Evolutionary conservation across 78 protist species (phyloP), one percentile per base, ranked within the genome.

Genomic region (Parvularia atlantis): DNA sequence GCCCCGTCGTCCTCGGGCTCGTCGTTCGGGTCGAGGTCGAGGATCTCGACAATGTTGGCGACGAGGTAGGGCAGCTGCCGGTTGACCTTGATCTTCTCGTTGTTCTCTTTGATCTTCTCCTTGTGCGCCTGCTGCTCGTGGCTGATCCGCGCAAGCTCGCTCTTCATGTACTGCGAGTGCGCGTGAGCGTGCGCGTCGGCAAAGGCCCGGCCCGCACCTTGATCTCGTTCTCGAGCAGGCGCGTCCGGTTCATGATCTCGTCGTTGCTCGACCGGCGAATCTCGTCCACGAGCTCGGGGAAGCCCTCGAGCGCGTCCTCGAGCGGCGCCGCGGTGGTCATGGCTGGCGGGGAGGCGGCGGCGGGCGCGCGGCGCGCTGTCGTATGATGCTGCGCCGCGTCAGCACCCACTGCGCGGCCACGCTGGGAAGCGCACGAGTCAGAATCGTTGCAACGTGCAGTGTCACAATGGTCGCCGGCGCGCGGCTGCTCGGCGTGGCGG

Each of bases 51-150:
- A 33, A 96, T 82, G 76, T 89, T 92, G 17, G 90, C 90, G 3
- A 98, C 99, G 2, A 96, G 89, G 73, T 93, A 94, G 33, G 99
- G 99, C 30, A 98, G 84, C 69, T 89, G 91, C 78, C 84, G 82
- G 89, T 97, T 87, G 50, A 91, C 69, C 65, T 94, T 91, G 69
- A 97, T 86, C 65, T 93, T 90, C 31, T 89, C 93, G 13, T 39
- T 48, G 84, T 95, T 97, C 44, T 93, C 98, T 74, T 89, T 89
- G 73, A 92, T 78, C 76, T 63, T 69, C 36, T 84, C 95, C 63
- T 78, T 72, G 68, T 73, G 30, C 1, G 66, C 50, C 4, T 43
- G 58, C 20, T 56, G 39, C 63, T 94, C 96, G 50, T 82, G 86
- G 22, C 2, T 19, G 9, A 84, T 16, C 11, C 89, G 75, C 28